Percentiles rank a stretch among this genome's conserved stretches.
Conservation (phyloP, 148 eudicot species). For the Dianthus caryophyllus region DNA sequence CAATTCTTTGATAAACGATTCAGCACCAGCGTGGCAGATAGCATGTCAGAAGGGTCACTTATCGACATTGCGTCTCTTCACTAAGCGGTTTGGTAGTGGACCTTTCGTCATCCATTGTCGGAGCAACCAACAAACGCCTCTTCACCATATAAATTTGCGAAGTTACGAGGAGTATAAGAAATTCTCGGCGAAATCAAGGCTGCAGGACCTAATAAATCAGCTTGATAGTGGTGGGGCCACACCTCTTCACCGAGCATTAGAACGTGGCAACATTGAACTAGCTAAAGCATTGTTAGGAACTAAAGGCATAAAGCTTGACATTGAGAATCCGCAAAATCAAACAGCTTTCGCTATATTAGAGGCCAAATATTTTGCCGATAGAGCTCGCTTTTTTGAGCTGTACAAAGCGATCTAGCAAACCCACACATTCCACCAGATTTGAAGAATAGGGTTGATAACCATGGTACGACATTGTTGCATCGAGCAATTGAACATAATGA, state of each 20-base stretch:
- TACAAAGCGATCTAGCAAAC: conserved; percentile 3
- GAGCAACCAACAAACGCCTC: conserved; percentile 9
- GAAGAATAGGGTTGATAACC: neutral
- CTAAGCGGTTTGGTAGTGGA: neutral
- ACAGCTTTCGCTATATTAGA: conserved; percentile 6
- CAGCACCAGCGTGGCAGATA: conserved; percentile 6
- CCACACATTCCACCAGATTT: conserved; percentile 9
- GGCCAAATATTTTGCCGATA: neutral
- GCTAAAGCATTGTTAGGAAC: conserved; percentile 11
- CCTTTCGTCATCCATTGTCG: conserved; percentile 5
- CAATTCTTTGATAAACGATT: neutral
- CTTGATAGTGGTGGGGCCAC: conserved; percentile 7
- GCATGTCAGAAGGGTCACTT: conserved; percentile 12
- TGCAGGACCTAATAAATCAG: conserved; percentile 7
- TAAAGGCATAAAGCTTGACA: conserved; percentile 6
- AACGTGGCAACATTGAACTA: neutral
- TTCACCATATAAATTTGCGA: conserved; percentile 4
- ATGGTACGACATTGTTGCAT: conserved; percentile 9
- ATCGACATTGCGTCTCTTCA: conserved; percentile 10
- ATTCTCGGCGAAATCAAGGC: neutral
- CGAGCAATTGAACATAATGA: neutral
- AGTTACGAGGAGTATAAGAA: neutral
- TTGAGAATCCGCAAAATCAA: conserved; percentile 4
- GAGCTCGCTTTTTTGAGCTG: conserved; percentile 1
- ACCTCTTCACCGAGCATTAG: conserved; percentile 7